Evolutionary conservation across 2,329 filamentous ascomycete genomes (phyloP).

Genomic region (Penicillium sclerotiorum): DNA sequence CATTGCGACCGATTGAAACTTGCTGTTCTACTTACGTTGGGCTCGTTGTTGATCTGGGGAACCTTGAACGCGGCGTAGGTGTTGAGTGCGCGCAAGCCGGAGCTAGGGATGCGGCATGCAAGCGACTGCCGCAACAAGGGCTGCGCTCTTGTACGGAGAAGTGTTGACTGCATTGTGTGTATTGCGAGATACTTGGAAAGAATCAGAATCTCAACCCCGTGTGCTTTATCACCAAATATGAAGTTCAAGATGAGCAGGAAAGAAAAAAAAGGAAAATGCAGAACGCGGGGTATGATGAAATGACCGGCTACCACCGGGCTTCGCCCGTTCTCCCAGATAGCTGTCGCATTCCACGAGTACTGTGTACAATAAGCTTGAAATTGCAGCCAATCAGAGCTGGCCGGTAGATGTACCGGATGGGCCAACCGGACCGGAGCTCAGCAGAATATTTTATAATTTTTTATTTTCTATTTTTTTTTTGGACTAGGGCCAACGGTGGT

Average conservation of each 20-base stretch:
- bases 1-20: not conserved
- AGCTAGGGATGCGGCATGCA: slow-evolving; percentile 22
- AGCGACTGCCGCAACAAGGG: slow-evolving; percentile 25
- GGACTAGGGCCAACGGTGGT: not conserved
- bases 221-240: not conserved
- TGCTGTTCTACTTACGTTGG: slow-evolving; percentile 69
- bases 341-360: slow-evolving; percentile 1
- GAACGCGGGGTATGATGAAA: slow-evolving; percentile 33
- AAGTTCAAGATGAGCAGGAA: slow-evolving; percentile 7
- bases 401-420: slow-evolving; percentile 17
- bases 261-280: slow-evolving; percentile 10
- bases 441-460: too few relatives aligned
- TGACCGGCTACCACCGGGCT: slow-evolving; percentile 26
- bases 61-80: slow-evolving; percentile 84
- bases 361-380: not conserved
- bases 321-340: too few relatives aligned
- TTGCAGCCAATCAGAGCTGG: slow-evolving; percentile 9
- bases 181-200: not conserved
- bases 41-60: slow-evolving; percentile 85
- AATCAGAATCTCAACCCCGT: slow-evolving; percentile 1
- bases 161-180: slow-evolving; percentile 33
- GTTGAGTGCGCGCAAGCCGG: slow-evolving; percentile 39
- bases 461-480: too few relatives aligned
- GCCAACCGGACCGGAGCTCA: slow-evolving; percentile 21
- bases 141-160: slow-evolving; percentile 31